Percentiles rank a stretch among this genome's conserved stretches.
Evolutionary conservation across 2,329 filamentous ascomycete genomes (phyloP).

Genomic region (Ophiostoma sp.): DNA sequence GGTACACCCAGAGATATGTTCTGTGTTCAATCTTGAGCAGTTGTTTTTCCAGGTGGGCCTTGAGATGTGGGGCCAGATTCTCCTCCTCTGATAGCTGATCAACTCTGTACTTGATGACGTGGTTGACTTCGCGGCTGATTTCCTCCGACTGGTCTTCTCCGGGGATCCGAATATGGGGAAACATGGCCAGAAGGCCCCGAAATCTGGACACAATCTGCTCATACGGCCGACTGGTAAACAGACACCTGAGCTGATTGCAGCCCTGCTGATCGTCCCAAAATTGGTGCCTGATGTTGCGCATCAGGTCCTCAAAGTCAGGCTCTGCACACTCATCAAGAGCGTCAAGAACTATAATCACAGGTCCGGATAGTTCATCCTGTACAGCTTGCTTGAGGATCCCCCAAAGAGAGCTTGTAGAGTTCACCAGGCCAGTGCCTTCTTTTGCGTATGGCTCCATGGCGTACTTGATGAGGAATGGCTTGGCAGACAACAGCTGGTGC

Average conservation of each 20-base stretch:
- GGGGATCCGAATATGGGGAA: background rate
- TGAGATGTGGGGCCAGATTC: background rate
- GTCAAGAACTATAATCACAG: background rate
- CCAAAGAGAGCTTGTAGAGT: background rate
- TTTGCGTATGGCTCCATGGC: background rate
- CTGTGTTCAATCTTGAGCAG: background rate
- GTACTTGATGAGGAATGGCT: background rate
- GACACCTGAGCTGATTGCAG: background rate
- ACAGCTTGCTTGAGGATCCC: background rate
- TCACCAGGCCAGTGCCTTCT: background rate
- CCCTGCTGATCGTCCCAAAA: background rate
- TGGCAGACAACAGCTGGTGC: background rate
- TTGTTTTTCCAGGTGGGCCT: background rate
- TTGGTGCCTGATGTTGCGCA: background rate
- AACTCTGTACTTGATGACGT: background rate
- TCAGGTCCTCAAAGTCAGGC: background rate
- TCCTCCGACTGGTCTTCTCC: slow-evolving; percentile 1
- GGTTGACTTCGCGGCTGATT: background rate
- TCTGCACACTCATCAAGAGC: background rate
- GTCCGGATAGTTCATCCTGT: background rate
- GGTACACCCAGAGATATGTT: background rate
- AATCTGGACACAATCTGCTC: background rate
- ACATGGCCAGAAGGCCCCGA: background rate
- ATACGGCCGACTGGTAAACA: background rate
- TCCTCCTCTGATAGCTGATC: background rate